phyloP scores from a whole-genome alignment of 805 yeast genomes.

The Groenewaldozyma tartarivorans region DNA sequence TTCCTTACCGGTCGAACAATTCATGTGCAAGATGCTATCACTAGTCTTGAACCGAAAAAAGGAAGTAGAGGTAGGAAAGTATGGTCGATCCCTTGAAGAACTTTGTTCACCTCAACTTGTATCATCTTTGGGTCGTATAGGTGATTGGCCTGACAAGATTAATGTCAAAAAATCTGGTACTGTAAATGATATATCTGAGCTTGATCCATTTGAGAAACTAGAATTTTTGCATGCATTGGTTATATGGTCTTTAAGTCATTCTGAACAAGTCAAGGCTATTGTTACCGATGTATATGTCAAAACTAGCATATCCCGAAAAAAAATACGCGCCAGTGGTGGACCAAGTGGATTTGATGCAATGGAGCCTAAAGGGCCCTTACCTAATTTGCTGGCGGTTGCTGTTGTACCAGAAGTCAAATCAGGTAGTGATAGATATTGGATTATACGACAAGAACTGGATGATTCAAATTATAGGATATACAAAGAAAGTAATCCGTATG shows the following conservation, averaged over 20 bases:
- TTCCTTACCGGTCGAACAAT: slow-evolving; percentile 22
- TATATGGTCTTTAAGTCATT: slow-evolving; percentile 25
- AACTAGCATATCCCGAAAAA: neutral
- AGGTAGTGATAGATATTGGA: slow-evolving; percentile 16
- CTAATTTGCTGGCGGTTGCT: neutral
- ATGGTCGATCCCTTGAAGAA: slow-evolving; percentile 31
- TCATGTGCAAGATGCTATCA: slow-evolving; percentile 27
- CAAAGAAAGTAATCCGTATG: slow-evolving; percentile 24
- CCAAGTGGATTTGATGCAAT: neutral
- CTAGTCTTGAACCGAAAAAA: slow-evolving; percentile 33
- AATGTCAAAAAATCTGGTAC: slow-evolving; percentile 17
- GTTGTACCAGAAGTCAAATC: slow-evolving; percentile 16
- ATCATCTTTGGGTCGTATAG: slow-evolving; percentile 21
- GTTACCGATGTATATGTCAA: slow-evolving; percentile 10
- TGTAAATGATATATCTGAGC: slow-evolving; percentile 7
- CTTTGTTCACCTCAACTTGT: slow-evolving; percentile 20
- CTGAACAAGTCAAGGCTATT: slow-evolving; percentile 21
- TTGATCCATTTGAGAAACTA: slow-evolving; percentile 26
- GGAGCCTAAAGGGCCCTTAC: neutral
- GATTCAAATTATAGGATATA: slow-evolving; percentile 19
- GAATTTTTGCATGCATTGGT: slow-evolving; percentile 25
- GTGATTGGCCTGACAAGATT: slow-evolving; percentile 19
- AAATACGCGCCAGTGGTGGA: neutral
- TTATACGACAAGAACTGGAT: slow-evolving; percentile 14
- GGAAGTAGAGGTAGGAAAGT: slow-evolving; percentile 29